These are phyloP conservation scores for Lindgomyces ingoldianus DNA, from an alignment of 495 filamentous ascomycete species.

Conservation along the genomic window DNA sequence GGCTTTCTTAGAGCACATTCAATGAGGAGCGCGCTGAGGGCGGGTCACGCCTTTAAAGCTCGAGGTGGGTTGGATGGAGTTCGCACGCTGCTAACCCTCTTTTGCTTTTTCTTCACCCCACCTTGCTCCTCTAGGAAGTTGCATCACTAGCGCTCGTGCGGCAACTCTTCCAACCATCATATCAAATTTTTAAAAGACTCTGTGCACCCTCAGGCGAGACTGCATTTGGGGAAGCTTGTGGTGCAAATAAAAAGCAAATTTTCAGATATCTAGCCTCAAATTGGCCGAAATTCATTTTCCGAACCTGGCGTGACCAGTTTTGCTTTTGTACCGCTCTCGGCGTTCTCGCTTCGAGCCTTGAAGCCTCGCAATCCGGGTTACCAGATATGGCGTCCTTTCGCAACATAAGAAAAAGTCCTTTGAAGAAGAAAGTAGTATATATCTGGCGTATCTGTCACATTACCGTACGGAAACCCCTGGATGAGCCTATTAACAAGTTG, in stretches of 20 bases:
- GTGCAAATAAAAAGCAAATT: neutral
- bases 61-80: neutral
- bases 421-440: no score
- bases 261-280: neutral
- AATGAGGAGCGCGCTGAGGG: neutral
- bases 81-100: neutral
- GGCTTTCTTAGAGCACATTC: neutral
- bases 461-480: neutral
- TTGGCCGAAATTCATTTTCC: neutral
- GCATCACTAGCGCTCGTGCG: conserved; percentile 4
- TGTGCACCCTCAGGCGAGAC: neutral
- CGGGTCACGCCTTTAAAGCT: neutral
- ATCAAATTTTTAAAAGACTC: neutral
- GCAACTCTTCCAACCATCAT: neutral
- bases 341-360: neutral
- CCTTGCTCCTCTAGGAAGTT: conserved; percentile 23
- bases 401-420: neutral
- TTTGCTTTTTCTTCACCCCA: conserved; percentile 19
- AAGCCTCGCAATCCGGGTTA: neutral
- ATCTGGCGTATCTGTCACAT: no score
- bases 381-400: neutral
- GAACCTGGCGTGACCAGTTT: neutral
- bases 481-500: neutral
- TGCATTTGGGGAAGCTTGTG: neutral
- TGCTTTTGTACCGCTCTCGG: neutral